These are phyloP conservation scores for Opeltia flavorubescens DNA, from an alignment of 495 filamentous ascomycete genomes.

Conservation along the genomic window DNA sequence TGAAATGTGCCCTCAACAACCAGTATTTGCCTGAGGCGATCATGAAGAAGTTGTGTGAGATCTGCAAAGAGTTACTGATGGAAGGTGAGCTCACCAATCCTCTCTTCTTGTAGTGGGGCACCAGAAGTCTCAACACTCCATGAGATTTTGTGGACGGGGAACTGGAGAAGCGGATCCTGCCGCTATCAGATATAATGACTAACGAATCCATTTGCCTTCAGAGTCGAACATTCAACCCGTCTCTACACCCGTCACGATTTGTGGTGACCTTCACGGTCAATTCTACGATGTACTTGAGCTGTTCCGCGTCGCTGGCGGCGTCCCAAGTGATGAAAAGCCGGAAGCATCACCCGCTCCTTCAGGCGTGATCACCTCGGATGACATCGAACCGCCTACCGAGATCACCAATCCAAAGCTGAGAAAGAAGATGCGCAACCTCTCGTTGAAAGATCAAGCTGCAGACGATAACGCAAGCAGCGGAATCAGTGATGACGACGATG, in stretches of 20 bases:
- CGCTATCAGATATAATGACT: neutral
- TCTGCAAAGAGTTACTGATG: constrained; percentile 96
- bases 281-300: constrained; percentile 97
- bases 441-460: constrained; percentile 31
- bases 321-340: constrained; percentile 64
- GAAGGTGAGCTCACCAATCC: constrained; percentile 44
- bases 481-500: constrained; percentile 28
- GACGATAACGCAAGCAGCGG: constrained; percentile 10
- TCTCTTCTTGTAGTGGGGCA: neutral
- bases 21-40: constrained; percentile 88
- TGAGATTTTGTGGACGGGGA: neutral
- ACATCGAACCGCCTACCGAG: constrained; percentile 74
- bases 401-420: constrained; percentile 74
- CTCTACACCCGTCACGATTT: constrained; percentile 90
- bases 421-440: constrained; percentile 55
- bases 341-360: constrained; percentile 48
- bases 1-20: constrained; percentile 88
- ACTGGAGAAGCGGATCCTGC: neutral
- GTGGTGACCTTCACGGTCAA: constrained; percentile 96
- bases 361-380: constrained; percentile 62
- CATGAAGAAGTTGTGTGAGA: constrained; percentile 98
- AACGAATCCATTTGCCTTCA: constrained; percentile 20
- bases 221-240: constrained; percentile 98
- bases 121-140: no score
- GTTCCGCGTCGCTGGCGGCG: constrained; percentile 89